Percentiles rank a stretch among this genome's conserved stretches.
These are phyloP conservation scores for Kalanchoe fedtschenkoi DNA, from an alignment of 164 flowering plant genomes.

Conservation along the genomic window DNA sequence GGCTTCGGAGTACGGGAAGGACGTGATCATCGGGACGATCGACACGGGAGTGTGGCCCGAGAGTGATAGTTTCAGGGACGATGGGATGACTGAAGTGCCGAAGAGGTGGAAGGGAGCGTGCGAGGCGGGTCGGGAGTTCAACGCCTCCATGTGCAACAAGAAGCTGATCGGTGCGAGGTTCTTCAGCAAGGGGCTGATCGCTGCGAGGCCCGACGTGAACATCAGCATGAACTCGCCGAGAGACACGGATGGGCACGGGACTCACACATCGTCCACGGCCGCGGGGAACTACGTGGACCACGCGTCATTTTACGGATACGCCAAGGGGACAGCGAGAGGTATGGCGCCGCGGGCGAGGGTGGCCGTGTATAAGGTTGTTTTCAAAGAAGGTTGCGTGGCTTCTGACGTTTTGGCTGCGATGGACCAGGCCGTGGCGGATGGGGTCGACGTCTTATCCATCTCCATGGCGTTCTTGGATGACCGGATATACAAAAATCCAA, in stretches of 20 bases:
- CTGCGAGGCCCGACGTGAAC: constrained; percentile 16
- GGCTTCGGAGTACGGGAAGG: constrained; percentile 37
- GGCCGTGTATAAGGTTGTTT: constrained; percentile 49
- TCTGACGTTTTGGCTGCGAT: constrained; percentile 51
- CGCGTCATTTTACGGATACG: constrained; percentile 42
- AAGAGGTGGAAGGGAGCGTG: constrained; percentile 54
- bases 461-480: constrained; percentile 27
- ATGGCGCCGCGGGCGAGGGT: constrained; percentile 42
- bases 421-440: constrained; percentile 52
- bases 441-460: constrained; percentile 56
- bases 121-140: constrained; percentile 33
- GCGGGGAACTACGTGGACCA: constrained; percentile 38
- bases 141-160: constrained; percentile 39
- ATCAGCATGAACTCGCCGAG: constrained; percentile 33
- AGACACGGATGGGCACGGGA: constrained; percentile 52
- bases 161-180: constrained; percentile 61
- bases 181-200: constrained; percentile 39
- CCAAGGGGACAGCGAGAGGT: constrained; percentile 44
- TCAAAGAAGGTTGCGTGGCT: constrained; percentile 17
- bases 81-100: constrained; percentile 42
- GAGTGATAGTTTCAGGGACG: constrained; percentile 42
- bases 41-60: constrained; percentile 76
- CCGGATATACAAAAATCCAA: constrained; percentile 33
- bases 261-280: constrained; percentile 50
- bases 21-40: constrained; percentile 48